These are phyloP conservation scores for Corchorus capsularis DNA, from an alignment of 345 rosid species.

Conservation along the genomic window DNA sequence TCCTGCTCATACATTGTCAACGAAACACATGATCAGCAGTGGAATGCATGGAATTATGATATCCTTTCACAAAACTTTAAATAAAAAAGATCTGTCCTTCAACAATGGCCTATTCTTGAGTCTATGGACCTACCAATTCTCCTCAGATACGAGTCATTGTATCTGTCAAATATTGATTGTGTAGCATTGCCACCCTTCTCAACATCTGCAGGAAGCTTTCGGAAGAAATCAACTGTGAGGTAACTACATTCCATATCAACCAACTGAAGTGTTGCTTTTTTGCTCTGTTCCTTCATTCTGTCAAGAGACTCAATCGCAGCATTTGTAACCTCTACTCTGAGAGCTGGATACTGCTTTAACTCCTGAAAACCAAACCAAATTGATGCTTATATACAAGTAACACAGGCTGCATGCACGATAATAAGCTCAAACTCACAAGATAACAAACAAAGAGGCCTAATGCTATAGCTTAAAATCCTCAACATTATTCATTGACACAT, in stretches of 20 bases:
- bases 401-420: neutral
- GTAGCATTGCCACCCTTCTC: slow-evolving; percentile 99
- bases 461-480: neutral
- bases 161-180: slow-evolving; percentile 92
- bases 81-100: neutral
- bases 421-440: neutral
- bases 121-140: slow-evolving; percentile 68
- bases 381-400: neutral
- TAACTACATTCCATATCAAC: slow-evolving; percentile 97
- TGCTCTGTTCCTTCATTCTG: slow-evolving; percentile 86
- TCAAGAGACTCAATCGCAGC: slow-evolving; percentile 95
- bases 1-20: slow-evolving; percentile 46
- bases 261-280: slow-evolving; percentile 85
- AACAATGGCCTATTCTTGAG: neutral
- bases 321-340: slow-evolving; percentile 85
- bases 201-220: slow-evolving; percentile 97
- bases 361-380: slow-evolving; percentile 60
- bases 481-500: slow-evolving; percentile 8
- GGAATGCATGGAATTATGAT: neutral
- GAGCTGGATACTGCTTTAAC: slow-evolving; percentile 93
- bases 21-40: slow-evolving; percentile 15
- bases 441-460: neutral
- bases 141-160: slow-evolving; percentile 87
- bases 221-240: slow-evolving; percentile 93
- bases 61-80: neutral